Percentiles rank a stretch among this genome's conserved stretches.
These are phyloP conservation scores for Citrullus amarus DNA, from an alignment of 306 rosid species.

Conservation along the genomic window DNA sequence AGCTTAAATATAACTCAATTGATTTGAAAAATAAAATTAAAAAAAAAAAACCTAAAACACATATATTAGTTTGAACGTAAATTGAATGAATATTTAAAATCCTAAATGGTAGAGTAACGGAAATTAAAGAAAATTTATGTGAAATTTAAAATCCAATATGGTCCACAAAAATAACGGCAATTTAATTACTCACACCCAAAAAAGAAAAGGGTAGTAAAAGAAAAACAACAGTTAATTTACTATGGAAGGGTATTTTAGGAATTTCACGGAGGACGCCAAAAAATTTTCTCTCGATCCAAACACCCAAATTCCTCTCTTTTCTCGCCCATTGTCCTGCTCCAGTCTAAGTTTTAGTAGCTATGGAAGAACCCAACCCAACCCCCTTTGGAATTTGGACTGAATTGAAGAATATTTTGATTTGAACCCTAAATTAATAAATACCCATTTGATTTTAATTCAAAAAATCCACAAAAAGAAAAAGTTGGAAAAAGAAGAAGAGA, in stretches of 20 bases:
- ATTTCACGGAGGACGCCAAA: not conserved
- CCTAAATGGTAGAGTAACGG: not conserved
- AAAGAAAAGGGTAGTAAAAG: not conserved
- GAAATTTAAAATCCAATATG: not conserved
- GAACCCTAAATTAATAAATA: not conserved
- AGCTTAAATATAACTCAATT: too few species aligned
- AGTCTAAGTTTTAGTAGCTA: not conserved
- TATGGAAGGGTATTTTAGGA: slow-evolving; percentile 13
- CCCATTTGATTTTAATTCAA: not conserved
- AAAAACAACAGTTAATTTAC: not conserved
- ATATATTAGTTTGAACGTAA: not conserved
- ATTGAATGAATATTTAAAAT: not conserved
- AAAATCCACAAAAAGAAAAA: not conserved
- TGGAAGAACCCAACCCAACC: not conserved
- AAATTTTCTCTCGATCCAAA: slow-evolving; percentile 19
- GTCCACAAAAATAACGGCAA: not conserved
- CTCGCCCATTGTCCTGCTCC: not conserved
- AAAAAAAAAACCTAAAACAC: too few species aligned
- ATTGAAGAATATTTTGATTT: not conserved
- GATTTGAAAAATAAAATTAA: too few species aligned
- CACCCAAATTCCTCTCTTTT: not conserved
- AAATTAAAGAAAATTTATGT: not conserved
- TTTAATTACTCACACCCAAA: not conserved
- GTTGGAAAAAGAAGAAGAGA: not conserved
- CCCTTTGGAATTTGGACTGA: not conserved